Conservation (phyloP, 768 basidiomycete genomes). For the Collybiopsis luxurians region DNA sequence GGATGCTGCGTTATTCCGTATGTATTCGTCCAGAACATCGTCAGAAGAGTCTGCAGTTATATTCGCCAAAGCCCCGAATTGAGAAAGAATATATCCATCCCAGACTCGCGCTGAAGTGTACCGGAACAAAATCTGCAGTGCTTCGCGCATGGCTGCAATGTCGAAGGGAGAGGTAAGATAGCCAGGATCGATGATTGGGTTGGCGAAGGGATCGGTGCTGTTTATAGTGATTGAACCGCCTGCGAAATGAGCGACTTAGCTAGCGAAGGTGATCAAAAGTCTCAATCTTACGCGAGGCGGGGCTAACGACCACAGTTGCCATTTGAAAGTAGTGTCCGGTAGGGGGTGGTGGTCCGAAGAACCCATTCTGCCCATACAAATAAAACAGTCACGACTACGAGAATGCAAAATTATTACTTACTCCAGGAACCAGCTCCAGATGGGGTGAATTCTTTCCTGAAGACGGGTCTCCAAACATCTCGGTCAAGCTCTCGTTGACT, state of each 20-base stretch:
- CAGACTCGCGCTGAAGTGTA: slow-evolving; percentile 14
- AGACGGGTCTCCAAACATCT: slow-evolving; percentile 19
- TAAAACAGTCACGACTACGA: not conserved
- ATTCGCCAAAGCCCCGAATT: not conserved
- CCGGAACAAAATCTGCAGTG: slow-evolving; percentile 11
- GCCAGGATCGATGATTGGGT: slow-evolving; percentile 43
- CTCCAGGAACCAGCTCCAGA: not conserved
- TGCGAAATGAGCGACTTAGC: not conserved
- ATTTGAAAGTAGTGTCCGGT: not conserved
- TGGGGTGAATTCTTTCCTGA: slow-evolving; percentile 16
- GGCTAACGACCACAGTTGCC: slow-evolving; percentile 2
- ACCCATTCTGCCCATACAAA: slow-evolving; percentile 7
- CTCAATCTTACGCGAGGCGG: slow-evolving; percentile 16
- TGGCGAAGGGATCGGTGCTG: slow-evolving; percentile 35
- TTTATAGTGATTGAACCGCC: slow-evolving; percentile 28
- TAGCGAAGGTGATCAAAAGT: not conserved
- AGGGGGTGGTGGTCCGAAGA: slow-evolving; percentile 4
- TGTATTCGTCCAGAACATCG: slow-evolving; percentile 14
- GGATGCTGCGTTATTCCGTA: slow-evolving; percentile 6
- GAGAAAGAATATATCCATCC: slow-evolving; percentile 14
- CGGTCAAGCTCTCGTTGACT: slow-evolving; percentile 11
- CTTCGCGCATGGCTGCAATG: slow-evolving; percentile 14
- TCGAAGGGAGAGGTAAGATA: slow-evolving; percentile 26
- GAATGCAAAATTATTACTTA: slow-evolving; percentile 6
- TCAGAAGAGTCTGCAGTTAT: slow-evolving; percentile 13